These are phyloP conservation scores for Zoysia japonica DNA, from an alignment of 176 grass and related monocot genomes.

Conservation along the genomic window DNA sequence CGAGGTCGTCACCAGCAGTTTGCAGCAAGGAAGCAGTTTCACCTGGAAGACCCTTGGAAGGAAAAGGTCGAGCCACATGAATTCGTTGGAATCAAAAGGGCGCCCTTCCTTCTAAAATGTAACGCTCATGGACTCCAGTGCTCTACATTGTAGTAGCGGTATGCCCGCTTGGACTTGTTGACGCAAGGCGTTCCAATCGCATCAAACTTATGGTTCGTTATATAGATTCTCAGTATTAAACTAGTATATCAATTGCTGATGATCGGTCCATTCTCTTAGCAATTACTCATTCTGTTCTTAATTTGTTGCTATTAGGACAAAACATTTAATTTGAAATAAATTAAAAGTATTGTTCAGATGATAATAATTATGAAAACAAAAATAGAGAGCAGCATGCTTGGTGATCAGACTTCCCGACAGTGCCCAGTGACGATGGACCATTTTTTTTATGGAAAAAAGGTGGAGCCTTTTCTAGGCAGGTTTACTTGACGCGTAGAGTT, in stretches of 20 bases:
- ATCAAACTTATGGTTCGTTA: not conserved
- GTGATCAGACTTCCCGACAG: too few species aligned
- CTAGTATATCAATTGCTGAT: not conserved
- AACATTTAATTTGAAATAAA: too few species aligned
- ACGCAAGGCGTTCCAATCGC: not conserved
- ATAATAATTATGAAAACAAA: too few species aligned
- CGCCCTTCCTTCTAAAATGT: conserved; percentile 42
- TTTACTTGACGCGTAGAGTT: too few species aligned
- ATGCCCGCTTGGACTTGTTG: conserved; percentile 8
- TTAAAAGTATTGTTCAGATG: too few species aligned
- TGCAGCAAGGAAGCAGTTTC: conserved; percentile 55
- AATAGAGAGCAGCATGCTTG: not conserved
- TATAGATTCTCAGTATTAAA: not conserved
- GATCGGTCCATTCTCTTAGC: not conserved
- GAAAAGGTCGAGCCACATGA: conserved; percentile 75
- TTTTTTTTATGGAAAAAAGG: too few species aligned
- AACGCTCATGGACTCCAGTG: conserved; percentile 4
- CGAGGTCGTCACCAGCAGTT: conserved; percentile 51
- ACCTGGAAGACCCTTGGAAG: conserved; percentile 85
- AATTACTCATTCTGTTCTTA: too few species aligned
- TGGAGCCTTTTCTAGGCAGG: too few species aligned
- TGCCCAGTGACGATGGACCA: too few species aligned
- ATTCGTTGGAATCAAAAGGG: conserved; percentile 47
- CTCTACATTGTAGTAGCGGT: not conserved
- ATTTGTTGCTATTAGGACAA: too few species aligned